Percentiles rank a stretch among this genome's conserved stretches.
These are phyloP conservation scores for Forsythia suspensa DNA, from an alignment of 257 asterid species.

Conservation along the genomic window DNA sequence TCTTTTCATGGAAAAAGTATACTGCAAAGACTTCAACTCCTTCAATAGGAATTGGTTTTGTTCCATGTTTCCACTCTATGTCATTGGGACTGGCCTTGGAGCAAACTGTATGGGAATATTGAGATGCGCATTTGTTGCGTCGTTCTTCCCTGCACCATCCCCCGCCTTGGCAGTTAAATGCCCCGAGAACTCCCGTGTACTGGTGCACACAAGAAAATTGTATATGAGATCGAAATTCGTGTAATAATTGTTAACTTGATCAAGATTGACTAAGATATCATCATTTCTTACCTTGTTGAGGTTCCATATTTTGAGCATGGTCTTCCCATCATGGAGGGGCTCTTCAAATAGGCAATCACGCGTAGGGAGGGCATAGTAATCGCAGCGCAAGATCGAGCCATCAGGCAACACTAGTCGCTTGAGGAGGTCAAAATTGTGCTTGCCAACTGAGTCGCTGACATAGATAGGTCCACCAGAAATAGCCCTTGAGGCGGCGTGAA, in stretches of 20 bases:
- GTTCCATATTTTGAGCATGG: constrained; percentile 93
- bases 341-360: constrained; percentile 86
- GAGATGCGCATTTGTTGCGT: constrained; percentile 71
- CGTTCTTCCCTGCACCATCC: constrained; percentile 83
- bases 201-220: constrained; percentile 17
- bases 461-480: constrained; percentile 95
- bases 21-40: constrained; percentile 45
- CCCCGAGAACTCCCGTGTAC: constrained; percentile 89
- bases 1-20: constrained; percentile 48
- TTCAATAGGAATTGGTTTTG: constrained; percentile 45
- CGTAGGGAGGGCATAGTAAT: constrained; percentile 72
- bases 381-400: constrained; percentile 81
- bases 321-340: constrained; percentile 82
- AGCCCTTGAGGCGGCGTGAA: constrained; percentile 94
- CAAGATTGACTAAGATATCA: no score
- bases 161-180: constrained; percentile 96
- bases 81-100: constrained; percentile 62
- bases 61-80: constrained; percentile 65
- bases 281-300: constrained; percentile 62
- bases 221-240: neutral
- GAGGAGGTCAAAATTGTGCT: constrained; percentile 73
- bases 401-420: constrained; percentile 72
- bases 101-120: constrained; percentile 57
- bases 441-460: constrained; percentile 75
- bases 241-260: neutral